Evolutionary conservation across 2,329 filamentous ascomycete genomes (phyloP).

Genomic region (Fusarium pininemorale): DNA sequence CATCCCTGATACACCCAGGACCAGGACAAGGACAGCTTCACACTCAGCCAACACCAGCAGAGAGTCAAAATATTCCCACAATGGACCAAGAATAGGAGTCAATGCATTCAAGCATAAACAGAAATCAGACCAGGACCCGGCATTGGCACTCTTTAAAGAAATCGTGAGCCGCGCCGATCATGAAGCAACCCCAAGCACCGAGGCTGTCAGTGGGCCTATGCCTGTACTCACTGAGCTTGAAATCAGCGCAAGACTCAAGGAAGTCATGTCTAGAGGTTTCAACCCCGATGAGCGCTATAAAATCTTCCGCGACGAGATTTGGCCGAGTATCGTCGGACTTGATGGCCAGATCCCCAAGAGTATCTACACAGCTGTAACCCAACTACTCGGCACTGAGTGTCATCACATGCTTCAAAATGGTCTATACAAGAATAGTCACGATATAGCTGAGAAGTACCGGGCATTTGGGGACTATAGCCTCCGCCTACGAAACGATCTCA

Average conservation of each 20-base stretch:
- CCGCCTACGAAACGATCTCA: slow-evolving; percentile 43
- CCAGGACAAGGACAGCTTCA: slow-evolving; percentile 4
- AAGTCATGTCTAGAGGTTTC: slow-evolving; percentile 31
- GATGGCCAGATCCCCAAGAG: slow-evolving; percentile 43
- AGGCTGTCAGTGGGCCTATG: not conserved
- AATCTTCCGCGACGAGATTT: slow-evolving; percentile 43
- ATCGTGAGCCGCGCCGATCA: slow-evolving; percentile 42
- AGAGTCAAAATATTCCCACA: not conserved
- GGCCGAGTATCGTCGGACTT: slow-evolving; percentile 43
- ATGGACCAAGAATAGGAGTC: not conserved
- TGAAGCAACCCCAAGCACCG: not conserved
- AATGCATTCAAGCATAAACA: slow-evolving; percentile 3
- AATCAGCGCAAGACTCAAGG: slow-evolving; percentile 44
- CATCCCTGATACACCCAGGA: slow-evolving; percentile 1
- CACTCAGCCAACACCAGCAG: slow-evolving; percentile 3
- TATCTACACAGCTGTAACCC: slow-evolving; percentile 36
- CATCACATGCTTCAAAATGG: slow-evolving; percentile 31
- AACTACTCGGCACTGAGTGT: slow-evolving; percentile 35
- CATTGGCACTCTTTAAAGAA: slow-evolving; percentile 49
- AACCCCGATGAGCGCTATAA: slow-evolving; percentile 32
- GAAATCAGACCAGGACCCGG: slow-evolving; percentile 31
- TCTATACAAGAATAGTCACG: slow-evolving; percentile 22
- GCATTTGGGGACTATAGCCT: slow-evolving; percentile 43
- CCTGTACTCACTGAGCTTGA: slow-evolving; percentile 42
- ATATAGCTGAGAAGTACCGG: slow-evolving; percentile 41